Percentiles rank a stretch among this genome's conserved stretches.
These are phyloP conservation scores for Ophiostoma pallidulum DNA, from an alignment of 2,329 filamentous ascomycete species.

Conservation along the genomic window DNA sequence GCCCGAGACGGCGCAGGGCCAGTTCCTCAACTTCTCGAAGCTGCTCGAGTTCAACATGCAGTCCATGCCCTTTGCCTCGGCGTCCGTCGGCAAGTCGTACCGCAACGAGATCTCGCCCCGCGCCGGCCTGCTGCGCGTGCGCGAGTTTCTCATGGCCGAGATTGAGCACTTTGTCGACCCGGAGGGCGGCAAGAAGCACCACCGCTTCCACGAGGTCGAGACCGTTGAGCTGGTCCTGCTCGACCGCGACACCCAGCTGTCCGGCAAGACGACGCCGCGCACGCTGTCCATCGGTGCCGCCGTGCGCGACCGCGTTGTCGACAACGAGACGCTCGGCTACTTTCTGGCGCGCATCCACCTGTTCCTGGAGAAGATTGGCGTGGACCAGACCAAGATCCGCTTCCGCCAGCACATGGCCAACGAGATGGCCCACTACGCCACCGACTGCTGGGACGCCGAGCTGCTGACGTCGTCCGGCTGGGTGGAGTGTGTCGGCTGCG, in stretches of 20 bases:
- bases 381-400: slow-evolving; percentile 79
- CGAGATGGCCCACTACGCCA: slow-evolving; percentile 78
- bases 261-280: slow-evolving; percentile 68
- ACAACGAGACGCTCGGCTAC: slow-evolving; percentile 97
- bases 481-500: slow-evolving; percentile 97
- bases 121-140: slow-evolving; percentile 81
- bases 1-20: slow-evolving; percentile 94
- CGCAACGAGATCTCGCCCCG: slow-evolving; percentile 96
- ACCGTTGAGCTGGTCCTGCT: slow-evolving; percentile 76
- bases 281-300: slow-evolving; percentile 76
- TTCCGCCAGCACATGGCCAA: slow-evolving; percentile 93
- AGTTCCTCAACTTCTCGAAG: slow-evolving; percentile 91
- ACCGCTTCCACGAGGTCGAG: slow-evolving; percentile 76
- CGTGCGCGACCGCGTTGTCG: slow-evolving; percentile 70
- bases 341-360: slow-evolving; percentile 90
- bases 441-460: slow-evolving; percentile 97
- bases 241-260: slow-evolving; percentile 74
- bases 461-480: slow-evolving; percentile 85
- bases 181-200: slow-evolving; percentile 86
- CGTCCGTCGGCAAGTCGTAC: slow-evolving; percentile 95
- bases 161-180: slow-evolving; percentile 98
- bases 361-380: slow-evolving; percentile 80
- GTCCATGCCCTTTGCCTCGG: slow-evolving; percentile 92
- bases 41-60: slow-evolving; percentile 94
- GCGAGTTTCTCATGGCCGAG: slow-evolving; percentile 97